Conservation (phyloP, 148 eudicot genomes). For the Vaccinium macrocarpon region DNA sequence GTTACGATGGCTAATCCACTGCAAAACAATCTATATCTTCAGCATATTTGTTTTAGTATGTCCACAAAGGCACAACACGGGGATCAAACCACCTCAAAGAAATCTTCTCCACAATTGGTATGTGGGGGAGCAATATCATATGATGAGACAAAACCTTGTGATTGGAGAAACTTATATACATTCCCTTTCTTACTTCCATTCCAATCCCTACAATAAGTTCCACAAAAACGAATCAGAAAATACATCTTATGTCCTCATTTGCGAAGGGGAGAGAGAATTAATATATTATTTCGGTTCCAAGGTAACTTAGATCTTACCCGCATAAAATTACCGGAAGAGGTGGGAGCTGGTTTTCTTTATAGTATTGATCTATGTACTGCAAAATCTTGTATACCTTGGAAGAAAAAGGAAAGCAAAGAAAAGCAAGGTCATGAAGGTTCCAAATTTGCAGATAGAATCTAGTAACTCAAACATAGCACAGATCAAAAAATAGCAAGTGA, state of each 20-base stretch:
- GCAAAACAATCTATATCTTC: conserved; percentile 8
- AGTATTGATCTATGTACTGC: conserved; percentile 35
- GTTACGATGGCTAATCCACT: conserved; percentile 64
- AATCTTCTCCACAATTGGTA: conserved; percentile 20
- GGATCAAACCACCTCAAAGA: conserved; percentile 32
- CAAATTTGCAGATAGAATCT: neutral
- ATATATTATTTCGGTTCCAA: neutral
- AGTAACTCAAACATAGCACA: neutral
- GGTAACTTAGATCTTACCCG: conserved; percentile 31
- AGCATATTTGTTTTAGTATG: neutral
- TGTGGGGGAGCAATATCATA: conserved; percentile 44
- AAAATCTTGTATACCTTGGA: conserved; percentile 50
- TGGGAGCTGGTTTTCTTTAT: conserved; percentile 22
- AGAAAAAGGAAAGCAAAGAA: conserved; percentile 12
- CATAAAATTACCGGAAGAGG: conserved; percentile 44
- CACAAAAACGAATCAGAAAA: neutral
- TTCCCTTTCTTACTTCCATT: conserved; percentile 60
- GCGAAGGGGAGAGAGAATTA: neutral
- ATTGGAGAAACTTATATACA: conserved; percentile 48
- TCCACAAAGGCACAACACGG: neutral
- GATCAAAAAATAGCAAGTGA: neutral
- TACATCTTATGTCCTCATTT: neutral
- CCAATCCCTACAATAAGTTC: conserved; percentile 43
- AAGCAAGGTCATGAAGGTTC: conserved; percentile 3
- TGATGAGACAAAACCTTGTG: conserved; percentile 57